Conservation (phyloP, 768 basidiomycete species). For the Tulasnella calospora region DNA sequence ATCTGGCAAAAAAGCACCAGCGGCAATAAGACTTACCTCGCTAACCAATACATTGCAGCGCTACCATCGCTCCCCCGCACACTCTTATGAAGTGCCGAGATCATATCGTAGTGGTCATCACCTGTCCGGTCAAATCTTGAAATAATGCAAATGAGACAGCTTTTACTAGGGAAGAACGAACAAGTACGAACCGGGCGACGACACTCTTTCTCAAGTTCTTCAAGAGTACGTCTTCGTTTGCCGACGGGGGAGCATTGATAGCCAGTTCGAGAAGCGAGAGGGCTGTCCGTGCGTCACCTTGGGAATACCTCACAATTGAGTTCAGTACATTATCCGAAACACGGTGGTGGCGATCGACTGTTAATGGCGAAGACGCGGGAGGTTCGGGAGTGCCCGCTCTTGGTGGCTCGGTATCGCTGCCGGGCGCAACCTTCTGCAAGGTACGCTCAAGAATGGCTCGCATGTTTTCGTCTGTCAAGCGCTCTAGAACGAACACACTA, state of each 20-base stretch:
- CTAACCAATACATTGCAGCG: constrained; percentile 85
- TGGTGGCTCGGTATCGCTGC: constrained; percentile 10
- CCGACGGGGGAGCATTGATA: constrained; percentile 43
- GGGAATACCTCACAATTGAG: constrained; percentile 51
- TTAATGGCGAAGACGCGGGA: neutral
- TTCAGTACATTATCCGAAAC: constrained; percentile 47
- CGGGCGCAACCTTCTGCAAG: constrained; percentile 28
- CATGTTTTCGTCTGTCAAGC: constrained; percentile 61
- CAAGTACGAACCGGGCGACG: constrained; percentile 37
- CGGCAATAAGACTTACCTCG: constrained; percentile 37
- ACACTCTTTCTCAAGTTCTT: constrained; percentile 57
- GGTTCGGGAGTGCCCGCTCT: constrained; percentile 7
- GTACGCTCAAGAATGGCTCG: constrained; percentile 55
- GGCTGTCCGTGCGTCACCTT: constrained; percentile 72
- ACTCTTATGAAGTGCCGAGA: constrained; percentile 78
- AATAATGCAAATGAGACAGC: neutral
- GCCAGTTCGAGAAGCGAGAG: constrained; percentile 72
- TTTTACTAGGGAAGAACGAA: neutral
- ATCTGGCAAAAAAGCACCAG: neutral
- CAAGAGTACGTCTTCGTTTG: constrained; percentile 50
- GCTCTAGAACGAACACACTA: constrained; percentile 70
- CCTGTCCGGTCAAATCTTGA: constrained; percentile 62
- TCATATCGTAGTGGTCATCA: constrained; percentile 75
- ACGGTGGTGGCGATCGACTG: constrained; percentile 20
- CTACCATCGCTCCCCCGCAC: constrained; percentile 69